Evolutionary conservation across 169 alveolate species (phyloP), one percentile per base, ranked within the genome.

Genomic region (Plasmodium gonderi): DNA sequence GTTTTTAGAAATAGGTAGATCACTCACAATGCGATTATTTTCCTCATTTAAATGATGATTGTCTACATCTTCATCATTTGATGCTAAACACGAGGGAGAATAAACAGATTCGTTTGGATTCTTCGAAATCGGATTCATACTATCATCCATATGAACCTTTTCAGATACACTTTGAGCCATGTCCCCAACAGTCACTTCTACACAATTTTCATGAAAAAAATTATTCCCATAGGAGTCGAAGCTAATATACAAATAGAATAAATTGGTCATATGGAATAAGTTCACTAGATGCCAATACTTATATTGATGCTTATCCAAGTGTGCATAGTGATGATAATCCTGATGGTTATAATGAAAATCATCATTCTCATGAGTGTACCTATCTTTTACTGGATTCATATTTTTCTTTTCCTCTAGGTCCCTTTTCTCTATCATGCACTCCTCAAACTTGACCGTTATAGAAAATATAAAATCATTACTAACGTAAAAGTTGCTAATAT

Each of bases 401-500:
- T n/a, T n/a, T 20, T 49, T 23, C 0, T 47, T 8, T 14, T 76
- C 29, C 77, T 72, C 77, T 29, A 74, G 42, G 77, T 83, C 82
- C 6, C 77, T 51, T 60, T 60, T 69, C 29, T 42, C 45, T n/a
- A 83, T 36, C 26, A 64, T 45, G 60, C 65, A 51, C 31, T 83
- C 92, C 64, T 83, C 92, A 31, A 83, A 83, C 77, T 72, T 83
- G 7, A 83, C 75, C 40, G 76, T 20, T 29, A 83, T 83, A n/a
- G 92, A 83, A 69, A 83, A 83, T 12, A 83, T 83, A 49, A 72
- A 83, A 69, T 83, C 82, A 44, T 47, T 69, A 12, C 79, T 45
- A 51, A 83, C 77, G 44, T 83, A 83, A 69, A 83, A 83, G 64
- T 83, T 83, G 29, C 92, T 83, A 44, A 83, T 83, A 23, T 83